Base-by-base conservation (phyloP, 192 early-diverging fungal genomes). In the Podila verticillata region DNA sequence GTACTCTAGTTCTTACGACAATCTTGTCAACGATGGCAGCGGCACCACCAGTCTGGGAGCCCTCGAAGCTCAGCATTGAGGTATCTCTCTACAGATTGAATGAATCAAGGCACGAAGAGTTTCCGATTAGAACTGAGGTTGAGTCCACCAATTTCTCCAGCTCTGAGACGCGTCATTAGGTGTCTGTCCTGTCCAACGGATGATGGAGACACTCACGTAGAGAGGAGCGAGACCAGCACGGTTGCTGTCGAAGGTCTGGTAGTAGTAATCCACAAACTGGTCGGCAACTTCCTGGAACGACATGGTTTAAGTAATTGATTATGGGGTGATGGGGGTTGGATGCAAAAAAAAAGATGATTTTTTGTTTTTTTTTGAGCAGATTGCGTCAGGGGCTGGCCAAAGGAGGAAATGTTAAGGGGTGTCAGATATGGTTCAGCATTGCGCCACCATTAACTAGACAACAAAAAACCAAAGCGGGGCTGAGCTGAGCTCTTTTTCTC, bases 61-160 rank as follows among this genome's bases (percentile, higher is more conserved):
- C 93, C 86, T 99, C 96, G 81, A 94, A 99, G 34, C 91, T 89
- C 74, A 99, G 70, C 94, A 95, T 94, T 47, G 96, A 97, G 66
- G 73, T 63, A 19, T 89, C 89, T 58, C 91, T 84, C 95, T 98
- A 83, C 13, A 44, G 39, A 15, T 15, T 44, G 0, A 15, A 44
- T 44, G 0, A 44, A 44, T 44, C 39, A 15, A 13, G 39, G 39
- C 39, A 44, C 39, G 17, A 4, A 44, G 12, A 15, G 39, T 13
- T 61, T 86, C n/a, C 24, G 24, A 54, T 54, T 54, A 24, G 51
- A 54, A 54, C 51, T 22, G 7, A n/a, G 51, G 7, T 5, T 9
- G 51, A 10, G 24, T 54, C 51, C 49, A 22, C 20, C 15, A 12
- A 5, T 39, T 39, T 39, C 12, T 39, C 36, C 36, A 12, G 7